Conservation (phyloP, 2,329 filamentous ascomycete species). For the Conoideocrella luteorostrata region DNA sequence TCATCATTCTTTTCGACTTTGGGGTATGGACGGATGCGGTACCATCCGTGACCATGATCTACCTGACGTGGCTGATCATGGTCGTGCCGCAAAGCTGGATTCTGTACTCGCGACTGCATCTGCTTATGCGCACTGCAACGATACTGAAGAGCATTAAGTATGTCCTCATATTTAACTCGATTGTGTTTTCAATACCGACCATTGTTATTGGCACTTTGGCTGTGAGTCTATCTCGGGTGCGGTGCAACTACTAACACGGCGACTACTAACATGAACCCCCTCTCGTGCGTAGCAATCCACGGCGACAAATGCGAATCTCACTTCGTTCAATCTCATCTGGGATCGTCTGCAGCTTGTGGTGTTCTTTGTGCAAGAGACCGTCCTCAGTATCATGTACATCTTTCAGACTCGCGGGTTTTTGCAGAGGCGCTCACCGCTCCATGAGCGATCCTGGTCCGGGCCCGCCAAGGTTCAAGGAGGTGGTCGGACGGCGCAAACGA, state of each 20-base stretch:
- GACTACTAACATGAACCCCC: too few relatives aligned
- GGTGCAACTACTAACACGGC: not conserved
- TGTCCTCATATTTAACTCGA: slow-evolving; percentile 49
- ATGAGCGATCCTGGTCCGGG: slow-evolving; percentile 30
- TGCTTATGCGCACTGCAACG: slow-evolving; percentile 44
- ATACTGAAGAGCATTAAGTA: slow-evolving; percentile 41
- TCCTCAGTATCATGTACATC: slow-evolving; percentile 46
- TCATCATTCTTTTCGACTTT: slow-evolving; percentile 35
- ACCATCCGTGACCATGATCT: slow-evolving; percentile 14
- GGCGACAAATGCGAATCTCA: slow-evolving; percentile 16
- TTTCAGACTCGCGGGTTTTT: slow-evolving; percentile 14
- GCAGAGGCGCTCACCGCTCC: slow-evolving; percentile 8
- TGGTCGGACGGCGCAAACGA: slow-evolving; percentile 8
- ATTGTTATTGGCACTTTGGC: slow-evolving; percentile 47
- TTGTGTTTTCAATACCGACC: slow-evolving; percentile 47
- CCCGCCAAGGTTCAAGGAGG: slow-evolving; percentile 31
- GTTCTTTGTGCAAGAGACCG: slow-evolving; percentile 46
- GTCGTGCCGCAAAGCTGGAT: slow-evolving; percentile 53
- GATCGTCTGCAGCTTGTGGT: slow-evolving; percentile 48
- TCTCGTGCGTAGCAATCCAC: slow-evolving; percentile 19
- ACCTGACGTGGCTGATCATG: slow-evolving; percentile 32
- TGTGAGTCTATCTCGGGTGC: slow-evolving; percentile 22
- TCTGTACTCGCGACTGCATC: slow-evolving; percentile 54
- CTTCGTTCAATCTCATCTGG: slow-evolving; percentile 29
- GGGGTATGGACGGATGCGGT: slow-evolving; percentile 13